Base-by-base conservation (phyloP, 2,329 filamentous ascomycete genomes). In the Fusarium burgessii region DNA sequence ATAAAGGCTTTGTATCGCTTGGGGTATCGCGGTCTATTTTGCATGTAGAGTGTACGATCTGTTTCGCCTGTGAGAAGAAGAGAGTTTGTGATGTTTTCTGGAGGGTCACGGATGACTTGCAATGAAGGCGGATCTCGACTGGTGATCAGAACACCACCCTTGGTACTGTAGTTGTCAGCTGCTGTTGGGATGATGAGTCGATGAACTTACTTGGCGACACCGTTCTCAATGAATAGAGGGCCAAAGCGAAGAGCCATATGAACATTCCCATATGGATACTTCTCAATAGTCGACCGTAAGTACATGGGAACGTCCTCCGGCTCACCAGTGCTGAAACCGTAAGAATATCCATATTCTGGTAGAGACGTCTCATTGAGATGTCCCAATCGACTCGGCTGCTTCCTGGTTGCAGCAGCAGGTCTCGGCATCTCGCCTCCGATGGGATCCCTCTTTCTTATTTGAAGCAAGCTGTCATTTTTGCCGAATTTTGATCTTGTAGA, bases 161-260 rank as follows among this genome's bases (percentile, higher is more conserved):
- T 57, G 0, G 66, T 72, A 20, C 77, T 78, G 2, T 11, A 6
- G 11, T 4, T 20, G 40, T 71, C 41, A 60, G 58, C 11, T 56
- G 8, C 2, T 33, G 18, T 12, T 0, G 4, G 8, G 6, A 23
- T 36, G 5, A 6, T 23, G 9, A 2, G 10, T 17, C 17, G 12
- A 11, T 2, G 1, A 2, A 76, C 79, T 76, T 70, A 82, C 81
- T 80, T 74, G 40, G 70, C 71, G n/a, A 79, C 76, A 3, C 79
- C 80, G 58, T 81, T 82, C 66, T 82, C 79, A n/a, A 83, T 79
- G 3, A 82, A 58, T 7, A 83, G 32, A 1, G 81, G 80, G 1
- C 82, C 81, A 27, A 83, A 41, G 0, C 80, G 74, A 11, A 83
- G 58, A 0, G 79, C 78, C 77, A 81, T 81, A 42, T 81, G 81